Base-by-base conservation (phyloP, 352 stramenopile species). In the Nannochloropsis limnetica region DNA sequence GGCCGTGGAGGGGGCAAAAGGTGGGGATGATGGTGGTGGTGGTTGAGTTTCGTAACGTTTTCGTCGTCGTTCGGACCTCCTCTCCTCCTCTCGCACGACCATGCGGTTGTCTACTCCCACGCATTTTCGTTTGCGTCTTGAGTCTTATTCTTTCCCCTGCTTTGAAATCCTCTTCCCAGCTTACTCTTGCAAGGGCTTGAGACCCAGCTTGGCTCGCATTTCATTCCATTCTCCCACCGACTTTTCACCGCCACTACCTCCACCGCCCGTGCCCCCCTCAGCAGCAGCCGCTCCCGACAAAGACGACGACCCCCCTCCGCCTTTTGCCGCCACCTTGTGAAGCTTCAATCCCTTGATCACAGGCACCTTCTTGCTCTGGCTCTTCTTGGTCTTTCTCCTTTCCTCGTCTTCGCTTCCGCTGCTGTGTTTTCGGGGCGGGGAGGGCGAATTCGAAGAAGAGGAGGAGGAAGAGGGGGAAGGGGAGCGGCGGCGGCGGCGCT, bases 291-390 rank as follows among this genome's bases (percentile, higher is more conserved):
- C 81, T 17, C 31, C 61, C 37, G 68, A 79, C 3, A 23, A 6
- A n/a, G 15, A 6, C 37, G 37, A 15, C 8, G 37, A 49, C 37
- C 37, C 37, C 37, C 37, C 37, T n/a, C n/a, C n/a, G n/a, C n/a
- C n/a, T n/a, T n/a, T n/a, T n/a, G n/a, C n/a, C 37, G 17, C 32
- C 68, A 84, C 31, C 80, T 86, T 86, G 84, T 86, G 85, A 9
- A 86, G 80, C 68, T 81, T 83, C 69, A 79, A 69, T 3, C 84
- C 82, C 80, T 86, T 86, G 68, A 28, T 83, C 9, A 23, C 80
- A 80, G 8, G 80, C 68, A 32, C 37, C 68, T 81, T 17, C 67
- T 82, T 74, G 61, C 61, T 74, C 25, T 74, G 15, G 61, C 2
- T 11, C n/a, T 14, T 80, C 79, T 45, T n/a, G 49, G 61, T 83